Conservation (phyloP, 177 flowering plant species). For the Vitis hybrid region DNA sequence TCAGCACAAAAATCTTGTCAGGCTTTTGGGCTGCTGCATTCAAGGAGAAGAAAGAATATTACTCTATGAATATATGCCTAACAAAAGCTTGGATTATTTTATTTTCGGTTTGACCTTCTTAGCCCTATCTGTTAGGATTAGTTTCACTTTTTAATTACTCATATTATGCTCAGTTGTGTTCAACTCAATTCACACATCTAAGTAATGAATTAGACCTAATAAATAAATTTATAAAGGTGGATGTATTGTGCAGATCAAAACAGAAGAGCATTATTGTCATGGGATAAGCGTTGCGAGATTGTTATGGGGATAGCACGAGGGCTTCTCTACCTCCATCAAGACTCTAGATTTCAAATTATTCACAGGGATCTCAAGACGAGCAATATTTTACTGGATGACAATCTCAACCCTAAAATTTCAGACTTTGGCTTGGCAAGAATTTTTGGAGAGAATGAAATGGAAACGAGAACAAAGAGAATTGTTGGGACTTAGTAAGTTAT, state of each 20-base stretch:
- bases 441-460: slow-evolving; percentile 30
- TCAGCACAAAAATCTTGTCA: slow-evolving; percentile 34
- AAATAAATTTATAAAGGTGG: no score
- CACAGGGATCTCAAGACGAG: slow-evolving; percentile 55
- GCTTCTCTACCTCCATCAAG: slow-evolving; percentile 54
- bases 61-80: slow-evolving; percentile 37
- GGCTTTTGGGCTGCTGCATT: slow-evolving; percentile 33
- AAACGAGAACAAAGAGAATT: slow-evolving; percentile 38
- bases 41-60: slow-evolving; percentile 28
- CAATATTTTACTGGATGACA: slow-evolving; percentile 45
- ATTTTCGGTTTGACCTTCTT: slow-evolving; percentile 20
- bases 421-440: slow-evolving; percentile 63
- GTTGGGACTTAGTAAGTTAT: slow-evolving; percentile 53
- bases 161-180: background rate
- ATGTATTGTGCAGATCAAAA: slow-evolving; percentile 5
- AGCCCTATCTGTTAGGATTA: no score
- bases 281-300: slow-evolving; percentile 34
- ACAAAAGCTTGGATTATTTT: slow-evolving; percentile 31
- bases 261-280: slow-evolving; percentile 24
- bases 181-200: background rate
- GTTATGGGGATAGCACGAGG: slow-evolving; percentile 50
- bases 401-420: slow-evolving; percentile 59
- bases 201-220: no score
- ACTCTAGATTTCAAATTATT: slow-evolving; percentile 48
- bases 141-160: background rate